Evolutionary conservation across 768 basidiomycete genomes (phyloP).

Genomic region (Boletus reticulatus): DNA sequence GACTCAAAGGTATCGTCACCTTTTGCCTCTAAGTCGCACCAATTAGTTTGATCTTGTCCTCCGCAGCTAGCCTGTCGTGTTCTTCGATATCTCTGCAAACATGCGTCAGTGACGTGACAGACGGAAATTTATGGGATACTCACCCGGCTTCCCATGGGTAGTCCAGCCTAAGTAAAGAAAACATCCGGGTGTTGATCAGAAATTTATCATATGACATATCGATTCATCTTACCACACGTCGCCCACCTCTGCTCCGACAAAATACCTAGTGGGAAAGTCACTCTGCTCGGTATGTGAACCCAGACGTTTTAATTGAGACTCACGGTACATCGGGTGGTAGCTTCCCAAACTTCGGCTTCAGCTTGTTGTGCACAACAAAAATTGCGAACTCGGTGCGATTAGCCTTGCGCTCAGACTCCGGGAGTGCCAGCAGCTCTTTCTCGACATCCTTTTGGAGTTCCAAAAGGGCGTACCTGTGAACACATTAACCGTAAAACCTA

Average conservation of each 20-base stretch:
- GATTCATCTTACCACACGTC: conserved; percentile 63
- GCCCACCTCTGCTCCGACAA: conserved; percentile 70
- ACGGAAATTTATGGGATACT: conserved; percentile 26
- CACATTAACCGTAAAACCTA: not conserved
- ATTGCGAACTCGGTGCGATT: conserved; percentile 81
- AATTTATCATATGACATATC: not conserved
- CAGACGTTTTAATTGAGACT: conserved; percentile 21
- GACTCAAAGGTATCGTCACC: not conserved
- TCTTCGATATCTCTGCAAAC: conserved; percentile 66
- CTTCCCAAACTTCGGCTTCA: conserved; percentile 78
- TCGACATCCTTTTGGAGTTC: conserved; percentile 92
- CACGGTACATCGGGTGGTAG: conserved; percentile 68
- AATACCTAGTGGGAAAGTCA: conserved; percentile 53
- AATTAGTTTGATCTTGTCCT: conserved; percentile 33
- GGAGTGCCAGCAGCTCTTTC: conserved; percentile 55
- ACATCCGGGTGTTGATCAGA: conserved; percentile 10
- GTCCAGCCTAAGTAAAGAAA: conserved; percentile 55
- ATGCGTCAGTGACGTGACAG: not conserved
- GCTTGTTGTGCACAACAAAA: conserved; percentile 95
- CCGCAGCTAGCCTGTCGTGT: conserved; percentile 61
- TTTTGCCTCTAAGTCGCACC: not conserved
- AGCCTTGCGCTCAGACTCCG: conserved; percentile 72
- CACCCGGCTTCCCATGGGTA: conserved; percentile 83
- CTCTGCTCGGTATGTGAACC: conserved; percentile 3
- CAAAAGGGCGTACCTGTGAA: conserved; percentile 75